Conservation (phyloP, 2,329 filamentous ascomycete genomes). For the Onygena corvina region DNA sequence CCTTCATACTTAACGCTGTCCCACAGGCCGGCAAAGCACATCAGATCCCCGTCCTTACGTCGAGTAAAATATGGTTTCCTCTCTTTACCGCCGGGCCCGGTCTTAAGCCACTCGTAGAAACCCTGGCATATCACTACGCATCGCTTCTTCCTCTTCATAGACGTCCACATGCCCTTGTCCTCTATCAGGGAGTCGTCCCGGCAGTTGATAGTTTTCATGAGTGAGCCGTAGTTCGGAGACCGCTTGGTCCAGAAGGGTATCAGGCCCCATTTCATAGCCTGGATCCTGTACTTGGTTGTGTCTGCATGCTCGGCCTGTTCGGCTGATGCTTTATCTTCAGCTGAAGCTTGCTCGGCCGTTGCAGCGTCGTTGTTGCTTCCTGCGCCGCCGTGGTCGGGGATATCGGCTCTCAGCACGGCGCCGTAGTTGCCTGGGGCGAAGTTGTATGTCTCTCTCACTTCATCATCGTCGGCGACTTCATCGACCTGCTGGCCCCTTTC, state of each 20-base stretch:
- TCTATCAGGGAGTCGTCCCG: conserved; percentile 72
- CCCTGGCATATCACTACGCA: conserved; percentile 82
- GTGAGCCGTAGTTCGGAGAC: conserved; percentile 60
- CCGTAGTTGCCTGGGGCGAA: conserved; percentile 82
- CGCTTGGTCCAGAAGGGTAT: conserved; percentile 88
- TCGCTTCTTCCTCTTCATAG: conserved; percentile 79
- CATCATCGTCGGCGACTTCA: conserved; percentile 59
- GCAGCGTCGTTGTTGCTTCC: not conserved
- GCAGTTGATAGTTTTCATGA: conserved; percentile 90
- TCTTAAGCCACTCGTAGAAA: conserved; percentile 94
- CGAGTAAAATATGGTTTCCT: conserved; percentile 77
- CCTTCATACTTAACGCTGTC: conserved; percentile 74
- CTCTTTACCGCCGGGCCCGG: conserved; percentile 55
- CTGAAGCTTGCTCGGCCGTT: conserved; percentile 22
- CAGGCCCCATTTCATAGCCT: conserved; percentile 92
- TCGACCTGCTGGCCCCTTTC: conserved; percentile 62
- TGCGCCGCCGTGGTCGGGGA: conserved; percentile 47
- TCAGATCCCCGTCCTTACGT: conserved; percentile 66
- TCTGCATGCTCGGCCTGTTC: conserved; percentile 17
- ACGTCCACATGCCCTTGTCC: conserved; percentile 74
- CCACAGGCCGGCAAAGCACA: conserved; percentile 88
- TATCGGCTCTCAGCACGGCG: conserved; percentile 70
- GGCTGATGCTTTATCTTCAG: conserved; percentile 17
- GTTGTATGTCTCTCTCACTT: conserved; percentile 68
- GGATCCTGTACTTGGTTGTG: conserved; percentile 57